Evolutionary conservation across 1,284 basidiomycete genomes (phyloP), one percentile per base, ranked within the genome.

Genomic region (Marasmius fiardii): DNA sequence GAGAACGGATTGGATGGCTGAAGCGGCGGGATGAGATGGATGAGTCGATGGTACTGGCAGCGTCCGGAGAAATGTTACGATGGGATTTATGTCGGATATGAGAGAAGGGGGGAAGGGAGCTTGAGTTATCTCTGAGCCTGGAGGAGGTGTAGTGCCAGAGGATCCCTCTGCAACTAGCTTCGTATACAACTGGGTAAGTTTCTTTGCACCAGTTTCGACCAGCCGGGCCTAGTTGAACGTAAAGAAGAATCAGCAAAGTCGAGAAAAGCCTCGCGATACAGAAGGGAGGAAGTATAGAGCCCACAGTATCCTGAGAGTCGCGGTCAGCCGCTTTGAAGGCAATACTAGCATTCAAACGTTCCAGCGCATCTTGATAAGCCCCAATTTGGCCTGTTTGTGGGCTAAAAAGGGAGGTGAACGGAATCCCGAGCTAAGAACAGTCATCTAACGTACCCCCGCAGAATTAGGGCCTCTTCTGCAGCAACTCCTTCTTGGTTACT

Each of bases 151-250:
- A 23, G 76, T 74, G 35, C 89, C 86, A 1, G 87, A 86, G 0
- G 89, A 91, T 16, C 83, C 86, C 69, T 92, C 89, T 1, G 90
- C 90, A 33, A 91, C 88, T 18, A 88, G 75, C 61, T 89, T 90
- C 16, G 90, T 92, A 63, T 87, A 92, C 4, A 91, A 69, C 61
- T 89, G 88, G 0, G 85, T 78, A 16, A 92, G 76, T 65, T 90
- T 91, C 74, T 90, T 91, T 1, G 83, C 82, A 8, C 90, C 90
- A 0, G 88, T 87, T 70, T 91, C 89, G 7, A 92, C 75, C 2
- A 92, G 78, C 48, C 85, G 82, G 8, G 88, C 86, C 86, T 89
- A 57, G 6, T 16, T 14, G 37, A n/a, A 51, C 23, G 16, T 4
- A 10, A 11, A 8, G 16, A 45, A 26, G 43, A 56, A 16, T 54